Conservation (phyloP, 805 yeast species). For the Hanseniaspora hatyaiensis region DNA sequence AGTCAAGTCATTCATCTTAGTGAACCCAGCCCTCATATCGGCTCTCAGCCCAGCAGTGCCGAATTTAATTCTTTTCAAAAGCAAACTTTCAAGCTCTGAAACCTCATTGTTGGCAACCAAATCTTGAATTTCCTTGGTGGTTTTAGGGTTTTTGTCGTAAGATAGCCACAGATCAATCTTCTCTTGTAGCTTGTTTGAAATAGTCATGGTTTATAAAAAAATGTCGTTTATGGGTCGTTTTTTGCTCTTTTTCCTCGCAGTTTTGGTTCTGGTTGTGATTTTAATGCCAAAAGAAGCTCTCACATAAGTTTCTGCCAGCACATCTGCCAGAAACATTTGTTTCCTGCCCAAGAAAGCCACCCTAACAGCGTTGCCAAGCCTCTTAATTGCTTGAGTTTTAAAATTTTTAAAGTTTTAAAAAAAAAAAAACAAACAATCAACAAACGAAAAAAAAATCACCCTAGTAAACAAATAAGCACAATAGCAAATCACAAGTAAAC, state of each 20-base stretch:
- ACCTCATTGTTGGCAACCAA: conserved; percentile 30
- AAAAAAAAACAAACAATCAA: no score
- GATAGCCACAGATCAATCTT: conserved; percentile 23
- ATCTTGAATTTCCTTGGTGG: conserved; percentile 43
- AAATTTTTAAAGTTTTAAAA: no score
- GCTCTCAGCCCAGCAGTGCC: conserved; percentile 93
- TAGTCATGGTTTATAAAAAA: background rate
- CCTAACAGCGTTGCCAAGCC: no score
- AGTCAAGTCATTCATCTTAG: conserved; percentile 79
- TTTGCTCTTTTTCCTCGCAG: background rate
- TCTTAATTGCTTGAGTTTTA: no score
- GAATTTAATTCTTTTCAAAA: conserved; percentile 56
- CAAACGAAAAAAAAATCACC: no score
- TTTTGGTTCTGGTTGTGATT: background rate
- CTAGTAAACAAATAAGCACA: no score
- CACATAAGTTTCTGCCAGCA: no score
- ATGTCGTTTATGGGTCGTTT: background rate
- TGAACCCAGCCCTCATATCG: conserved; percentile 81
- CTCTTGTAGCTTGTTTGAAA: conserved; percentile 19
- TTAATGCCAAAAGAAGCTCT: no score
- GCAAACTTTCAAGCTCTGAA: conserved; percentile 39
- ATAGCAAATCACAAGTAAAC: no score
- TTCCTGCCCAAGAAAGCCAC: no score
- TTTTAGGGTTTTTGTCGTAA: conserved; percentile 32
- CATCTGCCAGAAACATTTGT: no score